Base-by-base conservation (phyloP, 2,329 filamentous ascomycete species). In the Aspergillus awamori region DNA sequence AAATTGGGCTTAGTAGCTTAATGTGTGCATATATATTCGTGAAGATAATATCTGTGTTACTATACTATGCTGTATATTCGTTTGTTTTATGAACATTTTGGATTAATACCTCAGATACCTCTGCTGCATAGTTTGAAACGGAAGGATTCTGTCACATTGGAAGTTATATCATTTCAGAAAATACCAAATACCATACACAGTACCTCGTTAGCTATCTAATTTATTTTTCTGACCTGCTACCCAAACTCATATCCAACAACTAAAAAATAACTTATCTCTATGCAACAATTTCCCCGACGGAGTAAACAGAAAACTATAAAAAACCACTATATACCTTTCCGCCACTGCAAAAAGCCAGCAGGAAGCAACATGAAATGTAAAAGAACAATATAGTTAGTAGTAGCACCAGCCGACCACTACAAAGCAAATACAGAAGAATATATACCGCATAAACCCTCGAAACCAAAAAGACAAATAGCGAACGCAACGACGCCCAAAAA, bases 251-350 rank as follows among this genome's bases (percentile, higher is more conserved):
- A 43, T 53, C 39, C 33, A 39, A 17, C 36, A 36, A 36, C 33
- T 13, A 33, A 36, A 10, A 33, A 33, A 33, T 4, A 11, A 2
- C 13, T 36, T n/a, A 43, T 17, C 7, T 30, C 22, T 53, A 53
- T 53, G 48, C 52, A 55, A 57, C 58, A 53, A 58, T 57, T 20
- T 53, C 20, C 36, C 52, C 22, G 33, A 10, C 6, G 33, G 13
- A 36, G 4, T 36, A 11, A 36, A 36, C 33, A 36, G 11, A 2
- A n/a, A 38, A 38, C 26, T 24, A 53, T 39, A 11, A 36, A 13
- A 4, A 36, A 13, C 33, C 33, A 39, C 20, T 53, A 41, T 53
- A 53, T 53, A 53, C 52, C 15, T 26, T 39, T 41, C 52, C 26
- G 13, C 24, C 36, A 53, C 11, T 13, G 33, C 26, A 15, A 36